These are phyloP conservation scores for Dothideomycetes sp. DNA, from an alignment of 2,329 filamentous ascomycete species.

Conservation along the genomic window DNA sequence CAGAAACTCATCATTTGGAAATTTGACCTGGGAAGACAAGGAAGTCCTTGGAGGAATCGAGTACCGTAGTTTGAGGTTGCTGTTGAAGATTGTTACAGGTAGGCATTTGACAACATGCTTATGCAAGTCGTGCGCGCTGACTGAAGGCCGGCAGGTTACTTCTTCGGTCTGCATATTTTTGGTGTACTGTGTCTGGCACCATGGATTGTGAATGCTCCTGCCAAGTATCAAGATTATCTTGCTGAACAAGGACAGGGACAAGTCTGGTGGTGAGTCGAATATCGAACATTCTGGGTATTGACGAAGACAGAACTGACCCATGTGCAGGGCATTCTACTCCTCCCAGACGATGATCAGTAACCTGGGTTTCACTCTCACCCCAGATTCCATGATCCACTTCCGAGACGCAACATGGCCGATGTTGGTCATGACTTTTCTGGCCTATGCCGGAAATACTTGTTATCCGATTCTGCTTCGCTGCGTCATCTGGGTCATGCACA, in stretches of 20 bases:
- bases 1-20: slow-evolving; percentile 85
- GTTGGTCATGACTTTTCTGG: slow-evolving; percentile 71
- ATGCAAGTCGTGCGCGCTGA: too few relatives aligned
- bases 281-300: slow-evolving; percentile 7
- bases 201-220: slow-evolving; percentile 65
- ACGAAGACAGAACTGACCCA: too few relatives aligned
- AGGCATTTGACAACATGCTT: too few relatives aligned
- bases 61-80: slow-evolving; percentile 80
- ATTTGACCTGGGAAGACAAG: slow-evolving; percentile 78
- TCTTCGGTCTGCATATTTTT: slow-evolving; percentile 69
- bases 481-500: slow-evolving; percentile 74
- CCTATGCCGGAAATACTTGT: slow-evolving; percentile 88
- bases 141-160: slow-evolving; percentile 71
- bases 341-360: slow-evolving; percentile 85
- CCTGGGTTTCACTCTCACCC: slow-evolving; percentile 80
- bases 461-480: slow-evolving; percentile 92
- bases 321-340: slow-evolving; percentile 65
- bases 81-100: slow-evolving; percentile 71
- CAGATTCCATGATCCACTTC: slow-evolving; percentile 90
- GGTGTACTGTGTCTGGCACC: slow-evolving; percentile 64
- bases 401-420: slow-evolving; percentile 66
- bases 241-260: slow-evolving; percentile 51
- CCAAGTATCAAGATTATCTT: slow-evolving; percentile 59
- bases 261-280: slow-evolving; percentile 71
- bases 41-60: slow-evolving; percentile 95